phyloP scores from a whole-genome alignment of 768 basidiomycete genomes.

The Chalciporus piperatus region DNA sequence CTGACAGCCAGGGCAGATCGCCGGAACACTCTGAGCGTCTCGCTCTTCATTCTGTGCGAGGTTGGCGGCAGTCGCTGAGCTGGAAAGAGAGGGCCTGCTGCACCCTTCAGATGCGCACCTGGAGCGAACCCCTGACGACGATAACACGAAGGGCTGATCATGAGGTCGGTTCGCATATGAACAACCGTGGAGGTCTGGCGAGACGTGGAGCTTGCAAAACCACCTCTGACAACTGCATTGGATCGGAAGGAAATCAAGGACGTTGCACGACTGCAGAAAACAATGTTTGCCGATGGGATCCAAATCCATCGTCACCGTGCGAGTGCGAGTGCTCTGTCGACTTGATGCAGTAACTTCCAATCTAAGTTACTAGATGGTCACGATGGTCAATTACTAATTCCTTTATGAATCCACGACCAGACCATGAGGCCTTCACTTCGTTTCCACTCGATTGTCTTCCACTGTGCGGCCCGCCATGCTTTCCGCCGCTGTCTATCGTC shows the following conservation, averaged over 20 bases:
- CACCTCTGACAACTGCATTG: constrained; percentile 54
- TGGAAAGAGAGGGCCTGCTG: constrained; percentile 51
- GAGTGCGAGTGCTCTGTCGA: too few relatives aligned
- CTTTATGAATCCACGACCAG: too few relatives aligned
- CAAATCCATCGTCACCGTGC: too few relatives aligned
- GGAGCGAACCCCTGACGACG: constrained; percentile 32
- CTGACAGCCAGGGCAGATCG: constrained; percentile 51
- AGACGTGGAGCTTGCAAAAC: constrained; percentile 66
- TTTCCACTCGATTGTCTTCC: too few relatives aligned
- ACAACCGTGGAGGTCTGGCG: constrained; percentile 62
- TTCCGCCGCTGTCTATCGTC: too few relatives aligned
- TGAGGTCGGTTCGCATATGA: constrained; percentile 12
- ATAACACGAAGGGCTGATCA: not conserved
- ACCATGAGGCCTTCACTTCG: too few relatives aligned
- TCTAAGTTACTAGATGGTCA: too few relatives aligned
- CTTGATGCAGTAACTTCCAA: too few relatives aligned
- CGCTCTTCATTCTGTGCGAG: not conserved
- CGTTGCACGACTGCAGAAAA: constrained; percentile 53
- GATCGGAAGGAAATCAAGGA: constrained; percentile 77
- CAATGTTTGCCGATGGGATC: constrained; percentile 65
- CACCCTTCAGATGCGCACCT: constrained; percentile 53
- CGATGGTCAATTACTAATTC: too few relatives aligned
- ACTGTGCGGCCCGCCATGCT: too few relatives aligned
- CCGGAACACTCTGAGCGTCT: constrained; percentile 3
- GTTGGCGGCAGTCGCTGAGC: constrained; percentile 29